Evolutionary conservation across 768 basidiomycete genomes (phyloP).

Genomic region (Polyporus arcularius): DNA sequence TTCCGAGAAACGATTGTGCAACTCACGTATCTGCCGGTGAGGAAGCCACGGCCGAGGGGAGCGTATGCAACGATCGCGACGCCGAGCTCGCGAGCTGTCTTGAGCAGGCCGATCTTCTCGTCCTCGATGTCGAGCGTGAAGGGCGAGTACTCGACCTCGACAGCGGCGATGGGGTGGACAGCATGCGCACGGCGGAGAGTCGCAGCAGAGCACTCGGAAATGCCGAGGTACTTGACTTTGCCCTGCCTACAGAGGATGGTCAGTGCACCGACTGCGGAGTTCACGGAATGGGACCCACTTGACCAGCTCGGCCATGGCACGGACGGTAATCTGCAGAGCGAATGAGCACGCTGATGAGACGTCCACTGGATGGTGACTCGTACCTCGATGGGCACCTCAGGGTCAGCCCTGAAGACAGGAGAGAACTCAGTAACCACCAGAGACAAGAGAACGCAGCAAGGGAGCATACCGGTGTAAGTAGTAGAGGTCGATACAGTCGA

Average conservation of each 20-base stretch:
- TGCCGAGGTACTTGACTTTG: conserved; percentile 30
- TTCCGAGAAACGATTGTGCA: too few species aligned
- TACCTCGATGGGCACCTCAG: conserved; percentile 27
- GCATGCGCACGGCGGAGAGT: conserved; percentile 34
- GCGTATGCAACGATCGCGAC: conserved; percentile 49
- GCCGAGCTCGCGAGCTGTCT: conserved; percentile 45
- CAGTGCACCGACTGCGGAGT: too few species aligned
- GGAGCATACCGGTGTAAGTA: conserved; percentile 38
- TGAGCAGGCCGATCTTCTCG: conserved; percentile 38
- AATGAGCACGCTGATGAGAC: conserved; percentile 34
- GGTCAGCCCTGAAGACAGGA: conserved; percentile 30
- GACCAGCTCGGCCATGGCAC: conserved; percentile 31
- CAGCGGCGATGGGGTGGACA: conserved; percentile 45
- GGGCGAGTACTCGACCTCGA: conserved; percentile 49
- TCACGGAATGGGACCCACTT: conserved; percentile 15
- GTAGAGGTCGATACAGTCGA: conserved; percentile 40
- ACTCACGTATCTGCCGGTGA: conserved; percentile 30
- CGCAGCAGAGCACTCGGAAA: conserved; percentile 30
- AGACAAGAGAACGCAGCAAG: conserved; percentile 19
- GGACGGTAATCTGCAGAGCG: conserved; percentile 12
- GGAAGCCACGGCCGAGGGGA: conserved; percentile 33
- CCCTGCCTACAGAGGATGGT: conserved; percentile 28
- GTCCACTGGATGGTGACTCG: conserved; percentile 3
- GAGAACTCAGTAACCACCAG: conserved; percentile 5
- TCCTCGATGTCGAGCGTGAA: conserved; percentile 48